These are phyloP conservation scores for Diospyros kaki DNA, from an alignment of 148 eudicot genomes.

Conservation along the genomic window DNA sequence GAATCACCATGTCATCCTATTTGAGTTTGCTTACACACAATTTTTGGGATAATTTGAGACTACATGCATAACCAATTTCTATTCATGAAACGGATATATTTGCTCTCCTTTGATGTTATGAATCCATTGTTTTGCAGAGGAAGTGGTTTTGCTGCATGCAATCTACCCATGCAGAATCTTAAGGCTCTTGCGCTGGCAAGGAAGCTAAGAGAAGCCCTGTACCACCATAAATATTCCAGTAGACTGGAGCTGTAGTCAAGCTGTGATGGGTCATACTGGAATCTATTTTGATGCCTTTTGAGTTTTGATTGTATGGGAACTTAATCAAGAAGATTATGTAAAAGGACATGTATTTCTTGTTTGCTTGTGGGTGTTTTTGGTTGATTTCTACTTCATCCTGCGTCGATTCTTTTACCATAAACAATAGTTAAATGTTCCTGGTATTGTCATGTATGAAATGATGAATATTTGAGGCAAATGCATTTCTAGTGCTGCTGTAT, in stretches of 20 bases:
- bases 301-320: not conserved
- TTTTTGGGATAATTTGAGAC: not conserved
- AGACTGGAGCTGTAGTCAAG: slow-evolving; percentile 22
- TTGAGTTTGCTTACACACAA: not conserved
- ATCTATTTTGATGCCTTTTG: slow-evolving; percentile 17
- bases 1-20: slow-evolving; percentile 1
- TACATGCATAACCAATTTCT: not conserved
- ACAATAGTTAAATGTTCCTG: slow-evolving; percentile 1
- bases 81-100: not conserved
- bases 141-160: slow-evolving; percentile 50
- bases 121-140: slow-evolving; percentile 27
- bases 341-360: not conserved
- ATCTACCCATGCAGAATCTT: slow-evolving; percentile 26
- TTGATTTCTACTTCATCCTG: slow-evolving; percentile 10
- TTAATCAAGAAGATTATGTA: slow-evolving; percentile 8
- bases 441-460: slow-evolving; percentile 1
- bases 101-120: not conserved
- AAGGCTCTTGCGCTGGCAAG: slow-evolving; percentile 11
- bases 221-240: slow-evolving; percentile 13
- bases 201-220: slow-evolving; percentile 2
- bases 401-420: slow-evolving; percentile 16
- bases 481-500: too few relatives aligned
- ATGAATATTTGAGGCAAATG: not conserved
- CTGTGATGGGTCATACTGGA: slow-evolving; percentile 30
- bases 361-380: slow-evolving; percentile 7